These are phyloP conservation scores for Wallacemonas sp. DNA, from an alignment of 208 protist genomes.

Conservation along the genomic window DNA sequence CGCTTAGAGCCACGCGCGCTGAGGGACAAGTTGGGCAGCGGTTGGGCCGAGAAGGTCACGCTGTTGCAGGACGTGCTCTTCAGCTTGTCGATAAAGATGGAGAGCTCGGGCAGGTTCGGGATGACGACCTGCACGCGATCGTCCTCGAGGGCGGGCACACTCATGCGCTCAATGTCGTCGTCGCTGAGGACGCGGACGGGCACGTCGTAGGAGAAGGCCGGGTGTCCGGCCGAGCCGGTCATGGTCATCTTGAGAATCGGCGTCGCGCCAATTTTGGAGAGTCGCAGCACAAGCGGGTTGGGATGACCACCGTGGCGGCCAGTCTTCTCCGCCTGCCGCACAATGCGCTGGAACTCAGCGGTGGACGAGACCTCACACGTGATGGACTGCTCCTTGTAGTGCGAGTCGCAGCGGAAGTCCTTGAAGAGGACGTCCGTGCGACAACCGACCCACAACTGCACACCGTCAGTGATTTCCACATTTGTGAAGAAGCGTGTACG, in stretches of 20 bases:
- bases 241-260: constrained; percentile 43
- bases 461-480: constrained; percentile 49
- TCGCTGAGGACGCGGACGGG: constrained; percentile 68
- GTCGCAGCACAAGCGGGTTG: constrained; percentile 50
- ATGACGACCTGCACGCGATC: constrained; percentile 53
- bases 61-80: constrained; percentile 58
- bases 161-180: constrained; percentile 54
- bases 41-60: constrained; percentile 50
- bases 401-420: constrained; percentile 74
- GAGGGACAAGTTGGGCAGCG: background rate
- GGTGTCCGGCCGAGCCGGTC: constrained; percentile 38
- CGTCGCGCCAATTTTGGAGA: constrained; percentile 33
- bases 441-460: constrained; percentile 77
- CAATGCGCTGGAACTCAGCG: constrained; percentile 56
- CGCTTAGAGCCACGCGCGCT: constrained; percentile 7
- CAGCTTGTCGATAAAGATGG: constrained; percentile 75
- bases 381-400: constrained; percentile 67
- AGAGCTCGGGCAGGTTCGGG: constrained; percentile 64
- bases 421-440: constrained; percentile 60
- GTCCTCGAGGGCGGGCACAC: constrained; percentile 46
- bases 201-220: constrained; percentile 77
- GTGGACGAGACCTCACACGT: constrained; percentile 76
- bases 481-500: constrained; percentile 73
- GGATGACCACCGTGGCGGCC: constrained; percentile 17
- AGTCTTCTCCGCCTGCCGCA: constrained; percentile 60